Percentiles rank a stretch among this genome's conserved stretches.
These are phyloP conservation scores for Russula foetens DNA, from an alignment of 768 basidiomycete species.

Conservation along the genomic window DNA sequence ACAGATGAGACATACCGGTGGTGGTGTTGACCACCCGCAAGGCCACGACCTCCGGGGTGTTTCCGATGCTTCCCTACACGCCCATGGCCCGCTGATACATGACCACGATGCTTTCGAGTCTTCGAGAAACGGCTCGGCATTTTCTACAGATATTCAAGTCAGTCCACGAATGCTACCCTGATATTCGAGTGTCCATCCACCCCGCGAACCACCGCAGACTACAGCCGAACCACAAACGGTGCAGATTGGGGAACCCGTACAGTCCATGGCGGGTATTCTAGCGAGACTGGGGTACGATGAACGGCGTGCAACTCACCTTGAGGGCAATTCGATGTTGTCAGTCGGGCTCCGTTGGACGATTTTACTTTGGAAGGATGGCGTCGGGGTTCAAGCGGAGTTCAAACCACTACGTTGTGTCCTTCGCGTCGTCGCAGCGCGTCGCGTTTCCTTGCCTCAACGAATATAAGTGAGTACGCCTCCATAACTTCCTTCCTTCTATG, in stretches of 20 bases:
- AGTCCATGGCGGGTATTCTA: constrained; percentile 21
- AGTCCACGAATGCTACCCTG: constrained; percentile 22
- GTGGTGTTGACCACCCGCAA: constrained; percentile 99
- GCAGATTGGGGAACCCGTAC: background rate
- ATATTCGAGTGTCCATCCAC: constrained; percentile 42
- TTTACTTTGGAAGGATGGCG: constrained; percentile 5
- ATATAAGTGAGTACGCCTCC: constrained; percentile 13
- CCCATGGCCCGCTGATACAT: constrained; percentile 99
- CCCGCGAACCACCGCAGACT: constrained; percentile 19
- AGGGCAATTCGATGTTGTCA: constrained; percentile 35
- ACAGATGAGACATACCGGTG: constrained; percentile 61
- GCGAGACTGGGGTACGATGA: constrained; percentile 15
- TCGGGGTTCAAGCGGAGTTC: constrained; percentile 16
- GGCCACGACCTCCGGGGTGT: constrained; percentile 99
- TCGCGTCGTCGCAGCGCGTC: background rate
- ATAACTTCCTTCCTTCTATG: constrained; percentile 27
- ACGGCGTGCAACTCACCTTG: constrained; percentile 52
- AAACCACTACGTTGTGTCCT: background rate
- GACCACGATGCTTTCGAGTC: constrained; percentile 98
- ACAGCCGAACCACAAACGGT: background rate
- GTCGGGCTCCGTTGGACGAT: background rate
- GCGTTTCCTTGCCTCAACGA: background rate
- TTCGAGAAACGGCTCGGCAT: constrained; percentile 97
- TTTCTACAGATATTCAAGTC: constrained; percentile 31
- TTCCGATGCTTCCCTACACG: constrained; percentile 99